Evolutionary conservation across 768 basidiomycete genomes (phyloP).

Genomic region (Rhodotorula paludigena): DNA sequence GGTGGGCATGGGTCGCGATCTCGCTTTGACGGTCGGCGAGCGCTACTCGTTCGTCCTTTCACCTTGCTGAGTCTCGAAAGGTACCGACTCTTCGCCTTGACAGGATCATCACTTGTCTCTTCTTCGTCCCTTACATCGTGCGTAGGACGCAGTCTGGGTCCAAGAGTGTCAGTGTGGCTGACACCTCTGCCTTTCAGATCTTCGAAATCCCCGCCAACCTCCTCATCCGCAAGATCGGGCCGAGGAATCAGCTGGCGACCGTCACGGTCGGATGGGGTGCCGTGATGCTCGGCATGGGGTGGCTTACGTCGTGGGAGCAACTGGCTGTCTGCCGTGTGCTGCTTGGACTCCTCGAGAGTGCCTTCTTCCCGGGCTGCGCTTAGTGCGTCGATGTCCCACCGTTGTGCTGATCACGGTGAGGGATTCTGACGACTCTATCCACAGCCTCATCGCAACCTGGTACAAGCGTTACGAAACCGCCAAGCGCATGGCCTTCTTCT

Average conservation of each 20-base stretch:
- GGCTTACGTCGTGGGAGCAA: slow-evolving; percentile 43
- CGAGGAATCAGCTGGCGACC: slow-evolving; percentile 14
- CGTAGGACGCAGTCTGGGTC: slow-evolving; percentile 27
- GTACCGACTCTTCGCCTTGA: not conserved
- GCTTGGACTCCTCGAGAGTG: slow-evolving; percentile 43
- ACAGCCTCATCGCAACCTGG: slow-evolving; percentile 39
- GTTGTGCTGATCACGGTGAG: slow-evolving; percentile 35
- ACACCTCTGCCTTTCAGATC: not conserved
- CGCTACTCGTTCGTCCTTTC: slow-evolving; percentile 44
- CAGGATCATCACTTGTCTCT: slow-evolving; percentile 16
- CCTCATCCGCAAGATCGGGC: slow-evolving; percentile 41
- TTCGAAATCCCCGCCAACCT: slow-evolving; percentile 45
- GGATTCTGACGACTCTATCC: slow-evolving; percentile 23
- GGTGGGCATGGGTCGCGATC: slow-evolving; percentile 38
- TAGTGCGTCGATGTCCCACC: not conserved
- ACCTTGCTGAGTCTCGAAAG: not conserved
- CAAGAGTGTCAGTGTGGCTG: not conserved
- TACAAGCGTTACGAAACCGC: slow-evolving; percentile 45
- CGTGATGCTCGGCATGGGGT: slow-evolving; percentile 43
- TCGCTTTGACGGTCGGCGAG: slow-evolving; percentile 43
- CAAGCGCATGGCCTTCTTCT: slow-evolving; percentile 43
- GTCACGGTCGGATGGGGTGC: not conserved
- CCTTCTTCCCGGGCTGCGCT: slow-evolving; percentile 11
- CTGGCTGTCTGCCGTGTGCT: slow-evolving; percentile 43
- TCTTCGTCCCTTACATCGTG: slow-evolving; percentile 42